These are phyloP conservation scores for Priceomyces medius DNA, from an alignment of 805 yeast genomes.

Conservation along the genomic window DNA sequence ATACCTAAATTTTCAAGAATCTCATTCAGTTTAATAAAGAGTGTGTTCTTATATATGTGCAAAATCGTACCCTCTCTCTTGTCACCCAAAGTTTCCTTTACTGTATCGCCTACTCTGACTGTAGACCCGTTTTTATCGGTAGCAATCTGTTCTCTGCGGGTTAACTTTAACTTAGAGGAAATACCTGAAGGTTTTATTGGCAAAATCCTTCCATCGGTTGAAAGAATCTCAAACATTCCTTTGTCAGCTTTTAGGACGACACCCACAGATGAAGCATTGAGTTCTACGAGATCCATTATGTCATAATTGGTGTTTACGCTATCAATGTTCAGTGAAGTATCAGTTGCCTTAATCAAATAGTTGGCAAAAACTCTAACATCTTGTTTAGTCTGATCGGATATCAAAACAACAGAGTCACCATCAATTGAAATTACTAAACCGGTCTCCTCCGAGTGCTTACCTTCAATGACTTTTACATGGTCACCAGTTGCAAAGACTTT, in stretches of 20 bases:
- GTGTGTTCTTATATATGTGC: conserved; percentile 76
- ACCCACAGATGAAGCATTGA: conserved; percentile 84
- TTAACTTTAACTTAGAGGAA: conserved; percentile 66
- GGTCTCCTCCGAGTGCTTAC: conserved; percentile 89
- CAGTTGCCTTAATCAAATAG: conserved; percentile 88
- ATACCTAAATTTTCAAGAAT: conserved; percentile 87
- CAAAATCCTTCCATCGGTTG: conserved; percentile 75
- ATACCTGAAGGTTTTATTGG: conserved; percentile 79
- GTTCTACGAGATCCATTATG: conserved; percentile 83
- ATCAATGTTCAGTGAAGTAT: conserved; percentile 56
- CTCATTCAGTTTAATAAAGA: conserved; percentile 79
- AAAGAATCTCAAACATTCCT: conserved; percentile 75
- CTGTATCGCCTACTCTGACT: conserved; percentile 86
- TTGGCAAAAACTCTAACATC: conserved; percentile 93
- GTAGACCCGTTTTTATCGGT: conserved; percentile 85
- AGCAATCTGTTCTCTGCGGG: conserved; percentile 71
- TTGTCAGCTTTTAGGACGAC: conserved; percentile 88
- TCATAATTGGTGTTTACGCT: conserved; percentile 79
- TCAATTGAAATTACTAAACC: conserved; percentile 85
- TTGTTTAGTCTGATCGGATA: conserved; percentile 83
- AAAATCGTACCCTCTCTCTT: conserved; percentile 84
- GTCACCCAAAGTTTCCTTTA: conserved; percentile 71
- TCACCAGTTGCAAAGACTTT: conserved; percentile 90
- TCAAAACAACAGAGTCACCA: conserved; percentile 83
- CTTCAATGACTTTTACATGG: conserved; percentile 88